Evolutionary conservation across 1,139 yeast species (phyloP).

Genomic region (Kodamaea alishanica): DNA sequence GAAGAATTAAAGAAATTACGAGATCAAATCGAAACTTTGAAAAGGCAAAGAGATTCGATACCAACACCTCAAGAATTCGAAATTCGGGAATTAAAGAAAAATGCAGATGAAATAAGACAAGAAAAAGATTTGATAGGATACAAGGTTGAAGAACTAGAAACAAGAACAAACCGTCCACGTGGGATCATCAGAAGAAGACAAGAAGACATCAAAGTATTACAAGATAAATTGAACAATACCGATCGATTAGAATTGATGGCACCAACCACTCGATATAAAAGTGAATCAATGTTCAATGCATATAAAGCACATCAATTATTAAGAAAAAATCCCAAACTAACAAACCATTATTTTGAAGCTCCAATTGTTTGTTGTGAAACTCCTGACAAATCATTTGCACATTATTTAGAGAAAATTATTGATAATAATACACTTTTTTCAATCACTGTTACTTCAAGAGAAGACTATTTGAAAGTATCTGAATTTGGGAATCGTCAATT

Average conservation of each 20-base stretch:
- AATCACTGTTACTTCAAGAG: constrained; percentile 33
- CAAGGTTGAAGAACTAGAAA: constrained; percentile 8
- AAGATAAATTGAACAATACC: constrained; percentile 38
- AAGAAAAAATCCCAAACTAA: constrained; percentile 29
- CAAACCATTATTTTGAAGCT: constrained; percentile 59
- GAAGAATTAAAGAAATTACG: constrained; percentile 21
- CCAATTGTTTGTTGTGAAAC: constrained; percentile 68
- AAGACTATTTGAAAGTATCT: constrained; percentile 44
- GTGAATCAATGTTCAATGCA: constrained; percentile 11
- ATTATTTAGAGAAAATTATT: constrained; percentile 56
- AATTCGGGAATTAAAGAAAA: constrained; percentile 12
- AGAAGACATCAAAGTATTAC: constrained; percentile 10
- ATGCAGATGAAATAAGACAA: not conserved
- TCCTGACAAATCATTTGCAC: constrained; percentile 46
- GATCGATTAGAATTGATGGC: constrained; percentile 51
- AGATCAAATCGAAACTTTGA: constrained; percentile 16
- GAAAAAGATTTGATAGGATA: constrained; percentile 7
- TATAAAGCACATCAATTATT: constrained; percentile 31
- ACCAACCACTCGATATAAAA: constrained; percentile 9
- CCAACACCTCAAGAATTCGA: constrained; percentile 19
- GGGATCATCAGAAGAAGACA: constrained; percentile 7
- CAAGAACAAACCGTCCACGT: constrained; percentile 8
- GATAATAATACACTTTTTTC: constrained; percentile 55
- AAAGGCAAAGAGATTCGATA: constrained; percentile 11
- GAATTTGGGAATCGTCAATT: constrained; percentile 18